Evolutionary conservation across 1,284 basidiomycete species (phyloP).

Genomic region (Rhodotorula sp.): DNA sequence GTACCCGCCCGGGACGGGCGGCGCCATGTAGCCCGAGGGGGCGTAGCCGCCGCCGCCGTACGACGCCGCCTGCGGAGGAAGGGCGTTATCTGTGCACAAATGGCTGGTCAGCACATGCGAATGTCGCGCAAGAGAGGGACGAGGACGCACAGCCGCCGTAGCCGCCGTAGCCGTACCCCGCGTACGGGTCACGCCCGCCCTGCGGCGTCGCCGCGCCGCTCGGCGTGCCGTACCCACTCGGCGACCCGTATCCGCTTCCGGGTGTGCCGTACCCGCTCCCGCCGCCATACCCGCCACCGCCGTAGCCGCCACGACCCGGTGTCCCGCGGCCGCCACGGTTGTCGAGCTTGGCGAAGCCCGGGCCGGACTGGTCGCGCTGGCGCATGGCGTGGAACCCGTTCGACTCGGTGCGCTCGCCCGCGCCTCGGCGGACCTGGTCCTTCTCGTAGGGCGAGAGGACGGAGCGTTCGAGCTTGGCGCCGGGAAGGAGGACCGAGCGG

Average conservation of each 20-base stretch:
- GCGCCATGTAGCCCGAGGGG: constrained; percentile 13
- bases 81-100: background rate
- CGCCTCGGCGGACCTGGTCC: constrained; percentile 62
- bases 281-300: background rate
- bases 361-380: constrained; percentile 29
- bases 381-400: constrained; percentile 38
- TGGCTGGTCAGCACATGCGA: background rate
- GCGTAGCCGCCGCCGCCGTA: constrained; percentile 8
- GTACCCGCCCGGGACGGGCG: constrained; percentile 13
- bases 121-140: fast-evolving
- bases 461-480: constrained; percentile 64
- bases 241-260: constrained; percentile 9
- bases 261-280: background rate
- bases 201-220: background rate
- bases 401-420: constrained; percentile 21
- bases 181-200: constrained; percentile 32
- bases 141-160: constrained; percentile 28
- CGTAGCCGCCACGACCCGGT: background rate
- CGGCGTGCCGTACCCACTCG: background rate
- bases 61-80: background rate
- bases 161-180: constrained; percentile 29
- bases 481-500: constrained; percentile 77
- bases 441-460: constrained; percentile 73
- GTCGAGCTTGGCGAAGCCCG: constrained; percentile 37
- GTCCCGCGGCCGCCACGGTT: constrained; percentile 10